Evolutionary conservation across 805 yeast genomes (phyloP), one percentile per base, ranked within the genome.

Genomic region (Saturnispora diversa): DNA sequence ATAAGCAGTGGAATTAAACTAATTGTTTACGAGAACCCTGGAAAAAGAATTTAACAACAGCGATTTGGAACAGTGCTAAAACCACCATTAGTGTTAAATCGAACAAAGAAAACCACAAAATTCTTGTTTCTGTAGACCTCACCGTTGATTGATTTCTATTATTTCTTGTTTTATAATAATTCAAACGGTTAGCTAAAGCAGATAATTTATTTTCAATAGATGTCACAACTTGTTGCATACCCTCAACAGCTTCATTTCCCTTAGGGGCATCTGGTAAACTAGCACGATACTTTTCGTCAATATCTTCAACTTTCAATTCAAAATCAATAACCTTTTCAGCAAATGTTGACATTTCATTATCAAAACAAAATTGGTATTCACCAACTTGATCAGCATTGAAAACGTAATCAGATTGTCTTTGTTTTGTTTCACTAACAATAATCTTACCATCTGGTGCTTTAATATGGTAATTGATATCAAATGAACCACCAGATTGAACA

Each of bases 81-180:
- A 77, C 78, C 35, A 72, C 70, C 75, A 78, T 75, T 52, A 80
- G 64, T 40, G 74, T 53, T 23, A 79, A 77, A 52, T 77, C 85
- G 50, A 76, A 70, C 19, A 77, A 59, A n/a, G 84, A 77, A 51
- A 80, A 78, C 66, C 73, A 69, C 46, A 74, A 72, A 44, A 80
- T 77, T 60, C 85, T 66, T 8, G 66, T 57, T 51, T 75, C 81
- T 4, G 85, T 79, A 12, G 81, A 74, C 50, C 66, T 70, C 37
- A 80, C 86, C 28, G 87, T 80, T 39, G 81, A 75, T 74, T 85
- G 92, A 65, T 90, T 90, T 65, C 97, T 75, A 65, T 77, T 77
- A 63, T 84, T 90, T 67, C 98, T 80, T 10, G 94, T 79, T 63
- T 79, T 83, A 69, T 88, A 87, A 63, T 88, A 83, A 52, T 80